These are phyloP conservation scores for Blastomyces silverae DNA, from an alignment of 2,329 filamentous ascomycete species.

Conservation along the genomic window DNA sequence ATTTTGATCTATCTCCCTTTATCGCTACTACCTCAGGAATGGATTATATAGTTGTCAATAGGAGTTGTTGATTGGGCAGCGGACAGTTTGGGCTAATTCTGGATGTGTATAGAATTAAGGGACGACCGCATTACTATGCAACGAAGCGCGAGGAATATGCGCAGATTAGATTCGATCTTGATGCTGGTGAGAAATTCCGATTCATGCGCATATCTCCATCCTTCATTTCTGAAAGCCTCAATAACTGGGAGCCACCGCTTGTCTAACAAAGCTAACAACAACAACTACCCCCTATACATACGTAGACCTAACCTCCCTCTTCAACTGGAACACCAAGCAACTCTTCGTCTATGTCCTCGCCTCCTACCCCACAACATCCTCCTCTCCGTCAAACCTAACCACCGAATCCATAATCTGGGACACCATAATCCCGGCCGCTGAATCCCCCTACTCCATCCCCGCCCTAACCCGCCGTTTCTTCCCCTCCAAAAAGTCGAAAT, in stretches of 20 bases:
- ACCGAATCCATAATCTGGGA: slow-evolving; percentile 41
- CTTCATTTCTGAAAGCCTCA: background rate
- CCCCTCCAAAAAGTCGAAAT: slow-evolving; percentile 20
- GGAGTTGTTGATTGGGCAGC: too few species aligned
- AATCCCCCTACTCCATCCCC: slow-evolving; percentile 39
- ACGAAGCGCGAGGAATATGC: slow-evolving; percentile 92
- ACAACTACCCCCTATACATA: slow-evolving; percentile 3
- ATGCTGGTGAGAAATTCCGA: slow-evolving; percentile 52
- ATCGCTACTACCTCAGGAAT: background rate
- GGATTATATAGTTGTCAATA: background rate
- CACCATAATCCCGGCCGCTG: slow-evolving; percentile 70
- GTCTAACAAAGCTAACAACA: background rate
- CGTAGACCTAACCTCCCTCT: slow-evolving; percentile 75
- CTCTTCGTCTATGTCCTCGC: slow-evolving; percentile 94
- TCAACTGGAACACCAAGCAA: slow-evolving; percentile 99
- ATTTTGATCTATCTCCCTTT: slow-evolving; percentile 17
- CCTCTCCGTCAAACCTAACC: slow-evolving; percentile 37
- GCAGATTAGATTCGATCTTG: slow-evolving; percentile 84
- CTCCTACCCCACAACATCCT: slow-evolving; percentile 49
- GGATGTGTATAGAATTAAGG: slow-evolving; percentile 59
- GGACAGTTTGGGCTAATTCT: slow-evolving; percentile 2
- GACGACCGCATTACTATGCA: slow-evolving; percentile 92
- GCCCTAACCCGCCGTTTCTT: slow-evolving; percentile 35
- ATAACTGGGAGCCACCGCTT: background rate
- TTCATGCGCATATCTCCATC: background rate